phyloP scores from a whole-genome alignment of 257 asterid species.

The Forsythia suspensa region DNA sequence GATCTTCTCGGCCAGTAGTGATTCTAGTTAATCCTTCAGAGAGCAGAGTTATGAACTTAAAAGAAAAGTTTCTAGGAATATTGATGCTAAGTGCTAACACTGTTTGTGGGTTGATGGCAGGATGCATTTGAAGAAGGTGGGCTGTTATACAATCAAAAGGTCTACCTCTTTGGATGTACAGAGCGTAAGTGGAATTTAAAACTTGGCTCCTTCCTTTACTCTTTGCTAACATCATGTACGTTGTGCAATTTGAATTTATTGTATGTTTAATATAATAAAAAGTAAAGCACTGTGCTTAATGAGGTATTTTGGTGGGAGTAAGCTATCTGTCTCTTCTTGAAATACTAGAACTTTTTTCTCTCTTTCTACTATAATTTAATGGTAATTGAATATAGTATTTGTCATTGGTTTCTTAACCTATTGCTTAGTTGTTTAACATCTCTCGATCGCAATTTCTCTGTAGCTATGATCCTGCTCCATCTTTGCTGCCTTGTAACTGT shows the following conservation, averaged over 20 bases:
- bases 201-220: neutral
- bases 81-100: conserved; percentile 26
- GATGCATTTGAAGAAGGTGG: conserved; percentile 95
- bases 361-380: neutral
- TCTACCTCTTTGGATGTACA: conserved; percentile 86
- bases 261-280: neutral
- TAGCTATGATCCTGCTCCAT: neutral
- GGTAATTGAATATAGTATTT: neutral
- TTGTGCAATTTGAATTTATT: neutral
- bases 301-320: neutral
- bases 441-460: neutral
- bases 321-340: neutral
- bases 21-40: neutral
- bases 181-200: conserved; percentile 68
- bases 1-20: neutral
- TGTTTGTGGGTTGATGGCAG: conserved; percentile 33
- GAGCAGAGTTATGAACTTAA: neutral
- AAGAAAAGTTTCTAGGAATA: neutral
- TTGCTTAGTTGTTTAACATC: neutral
- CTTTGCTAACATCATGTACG: neutral
- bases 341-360: neutral
- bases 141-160: conserved; percentile 58
- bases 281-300: neutral
- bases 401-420: neutral
- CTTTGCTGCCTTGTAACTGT: conserved; percentile 4